Percentiles rank a stretch among this genome's conserved stretches.
These are phyloP conservation scores for Helotiales sp. DNA, from an alignment of 2,329 filamentous ascomycete genomes.

Conservation along the genomic window DNA sequence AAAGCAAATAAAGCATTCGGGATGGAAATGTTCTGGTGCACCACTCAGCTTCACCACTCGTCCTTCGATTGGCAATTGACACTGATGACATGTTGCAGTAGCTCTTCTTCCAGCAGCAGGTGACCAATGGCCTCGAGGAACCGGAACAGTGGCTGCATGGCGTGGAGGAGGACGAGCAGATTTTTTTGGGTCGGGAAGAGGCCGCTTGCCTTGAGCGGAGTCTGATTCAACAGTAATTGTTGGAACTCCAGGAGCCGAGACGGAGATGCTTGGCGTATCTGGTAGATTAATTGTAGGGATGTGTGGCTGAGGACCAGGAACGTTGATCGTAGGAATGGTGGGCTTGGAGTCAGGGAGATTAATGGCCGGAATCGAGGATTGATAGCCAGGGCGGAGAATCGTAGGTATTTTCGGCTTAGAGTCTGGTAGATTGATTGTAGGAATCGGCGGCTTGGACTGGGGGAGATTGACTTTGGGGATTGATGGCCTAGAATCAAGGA, in stretches of 20 bases:
- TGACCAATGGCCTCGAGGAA: constrained; percentile 52
- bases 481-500: constrained; percentile 13
- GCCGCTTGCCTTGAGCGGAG: constrained; percentile 29
- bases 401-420: constrained; percentile 17
- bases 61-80: constrained; percentile 80
- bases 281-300: constrained; percentile 51
- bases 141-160: constrained; percentile 36
- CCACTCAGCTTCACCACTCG: constrained; percentile 85
- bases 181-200: constrained; percentile 41
- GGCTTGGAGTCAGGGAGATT: constrained; percentile 19
- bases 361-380: constrained; percentile 28
- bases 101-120: constrained; percentile 52
- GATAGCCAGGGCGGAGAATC: constrained; percentile 21
- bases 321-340: constrained; percentile 33
- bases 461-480: constrained; percentile 41
- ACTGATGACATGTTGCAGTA: constrained; percentile 81
- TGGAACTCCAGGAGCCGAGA: constrained; percentile 37
- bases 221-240: constrained; percentile 25
- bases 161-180: constrained; percentile 32
- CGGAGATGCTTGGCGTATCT: constrained; percentile 36
- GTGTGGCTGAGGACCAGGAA: constrained; percentile 30
- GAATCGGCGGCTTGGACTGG: constrained; percentile 33
- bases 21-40: constrained; percentile 76
- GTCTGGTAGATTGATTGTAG: constrained; percentile 20
- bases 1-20: constrained; percentile 88